These are phyloP conservation scores for Nicotiana sylvestris DNA, from an alignment of 257 asterid species.

Conservation along the genomic window DNA sequence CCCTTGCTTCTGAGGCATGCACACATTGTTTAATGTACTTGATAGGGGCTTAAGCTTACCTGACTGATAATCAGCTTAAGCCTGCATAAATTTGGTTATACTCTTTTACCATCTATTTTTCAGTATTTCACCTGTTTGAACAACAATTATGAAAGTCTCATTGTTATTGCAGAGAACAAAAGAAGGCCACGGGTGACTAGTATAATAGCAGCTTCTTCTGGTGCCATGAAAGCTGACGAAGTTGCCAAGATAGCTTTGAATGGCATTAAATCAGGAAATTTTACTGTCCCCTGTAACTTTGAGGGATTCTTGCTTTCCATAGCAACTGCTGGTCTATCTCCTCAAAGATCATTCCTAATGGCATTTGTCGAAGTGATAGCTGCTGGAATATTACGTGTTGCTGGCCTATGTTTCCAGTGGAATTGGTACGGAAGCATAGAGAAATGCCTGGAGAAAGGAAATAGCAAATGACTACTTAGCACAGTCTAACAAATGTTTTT, in stretches of 20 bases:
- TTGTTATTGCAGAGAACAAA: slow-evolving; percentile 59
- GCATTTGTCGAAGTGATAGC: slow-evolving; percentile 78
- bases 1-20: background rate
- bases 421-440: slow-evolving; percentile 73
- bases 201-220: slow-evolving; percentile 83
- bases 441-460: slow-evolving; percentile 48
- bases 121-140: no score
- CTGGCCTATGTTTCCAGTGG: slow-evolving; percentile 78
- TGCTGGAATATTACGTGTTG: slow-evolving; percentile 57
- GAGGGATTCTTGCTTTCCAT: slow-evolving; percentile 67
- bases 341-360: slow-evolving; percentile 77
- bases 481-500: background rate
- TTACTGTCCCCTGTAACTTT: slow-evolving; percentile 76
- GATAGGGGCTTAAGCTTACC: background rate
- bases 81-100: background rate
- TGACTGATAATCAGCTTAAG: background rate
- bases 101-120: background rate
- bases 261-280: slow-evolving; percentile 65
- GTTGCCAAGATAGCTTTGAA: slow-evolving; percentile 67
- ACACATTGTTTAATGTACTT: background rate
- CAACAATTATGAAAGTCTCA: background rate
- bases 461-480: slow-evolving; percentile 11
- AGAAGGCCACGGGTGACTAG: slow-evolving; percentile 72
- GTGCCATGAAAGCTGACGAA: slow-evolving; percentile 85
- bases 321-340: slow-evolving; percentile 82